Base-by-base conservation (phyloP, 495 filamentous ascomycete species). In the Penicillium tannophilum region DNA sequence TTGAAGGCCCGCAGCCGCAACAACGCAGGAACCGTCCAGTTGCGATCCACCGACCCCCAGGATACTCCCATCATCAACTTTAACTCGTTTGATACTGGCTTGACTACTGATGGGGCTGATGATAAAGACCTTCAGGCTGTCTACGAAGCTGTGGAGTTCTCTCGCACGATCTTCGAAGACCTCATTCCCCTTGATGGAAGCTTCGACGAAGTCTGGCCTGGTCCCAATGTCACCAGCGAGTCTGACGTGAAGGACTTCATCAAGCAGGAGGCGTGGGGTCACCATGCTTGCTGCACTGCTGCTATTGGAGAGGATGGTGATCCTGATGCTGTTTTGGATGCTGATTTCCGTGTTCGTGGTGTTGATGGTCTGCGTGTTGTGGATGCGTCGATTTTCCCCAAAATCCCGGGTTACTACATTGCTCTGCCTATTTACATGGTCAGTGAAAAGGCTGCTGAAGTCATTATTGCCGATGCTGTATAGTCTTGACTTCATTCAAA, bases 401-500 rank as follows among this genome's bases (percentile, higher is more conserved):
- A 73, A 60, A 84, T 84, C 47, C 84, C 83, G 11, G 86, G 86
- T 1, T 80, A 78, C n/a, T 88, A 85, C 44, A 80, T 84, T n/a
- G 76, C 76, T 23, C 66, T 82, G 42, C 78, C 86, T 5, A 85
- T 84, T 2, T 87, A 87, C 64, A 86, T 87, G 78, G 62, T 88
- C 24, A 80, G 79, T 46, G 82, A 84, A 63, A 88, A 88, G 77
- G 52, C 52, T 26, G 52, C 52, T 5, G 52, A 54, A 2, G 52
- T 42, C 2, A 54, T 54, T 4, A 54, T 54, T 44, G 36, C 35
- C 16, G 52, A 54, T 30, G 52, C 52, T 43, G 20, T 20, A 30
- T 54, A 43, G 28, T 39, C 28, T 10, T 36, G 30, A 46, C 24
- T 30, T 48, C 20, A 4, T 20, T 46, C n/a, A n/a, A n/a, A n/a